Percentiles rank a stretch among this genome's conserved stretches.
Conservation (phyloP, 139 green algal genomes). For the Diplosphaera chodatii region DNA sequence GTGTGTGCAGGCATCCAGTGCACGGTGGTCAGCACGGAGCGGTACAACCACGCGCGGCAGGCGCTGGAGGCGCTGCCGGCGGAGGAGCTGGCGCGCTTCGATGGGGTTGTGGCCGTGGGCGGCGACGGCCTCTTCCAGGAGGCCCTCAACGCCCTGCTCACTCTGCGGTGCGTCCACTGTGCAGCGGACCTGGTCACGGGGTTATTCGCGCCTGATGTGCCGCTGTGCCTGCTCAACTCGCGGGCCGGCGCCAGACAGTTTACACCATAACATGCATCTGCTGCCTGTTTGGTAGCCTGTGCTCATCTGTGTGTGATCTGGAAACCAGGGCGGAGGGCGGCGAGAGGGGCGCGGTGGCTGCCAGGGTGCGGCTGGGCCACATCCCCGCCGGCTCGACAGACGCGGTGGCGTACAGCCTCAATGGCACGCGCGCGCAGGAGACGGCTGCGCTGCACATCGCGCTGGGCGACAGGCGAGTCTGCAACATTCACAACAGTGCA, state of each 20-base stretch:
- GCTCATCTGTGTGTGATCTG: too few species aligned
- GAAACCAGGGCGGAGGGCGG: not conserved
- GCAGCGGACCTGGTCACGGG: too few species aligned
- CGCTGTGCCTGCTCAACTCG: too few species aligned
- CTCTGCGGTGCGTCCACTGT: constrained; percentile 23
- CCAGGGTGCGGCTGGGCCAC: constrained; percentile 62
- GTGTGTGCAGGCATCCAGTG: constrained; percentile 40
- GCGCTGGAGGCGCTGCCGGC: constrained; percentile 39
- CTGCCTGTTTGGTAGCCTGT: too few species aligned
- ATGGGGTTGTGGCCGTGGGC: constrained; percentile 64
- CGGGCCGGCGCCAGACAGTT: too few species aligned
- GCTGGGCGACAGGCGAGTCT: constrained; percentile 74
- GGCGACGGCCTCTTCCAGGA: constrained; percentile 90
- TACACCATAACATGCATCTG: too few species aligned
- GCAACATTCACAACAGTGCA: too few species aligned
- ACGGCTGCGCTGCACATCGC: constrained; percentile 77
- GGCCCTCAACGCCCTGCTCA: constrained; percentile 71
- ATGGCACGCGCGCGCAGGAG: constrained; percentile 60
- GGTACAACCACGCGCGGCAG: constrained; percentile 44
- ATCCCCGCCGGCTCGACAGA: constrained; percentile 81
- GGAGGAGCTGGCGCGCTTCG: constrained; percentile 45
- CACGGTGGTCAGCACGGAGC: constrained; percentile 46
- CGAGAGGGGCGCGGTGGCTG: constrained; percentile 15
- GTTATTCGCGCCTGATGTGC: too few species aligned
- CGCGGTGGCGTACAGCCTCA: constrained; percentile 72